Conservation (phyloP, 345 rosid species). For the Zanthoxylum bungeanum region DNA sequence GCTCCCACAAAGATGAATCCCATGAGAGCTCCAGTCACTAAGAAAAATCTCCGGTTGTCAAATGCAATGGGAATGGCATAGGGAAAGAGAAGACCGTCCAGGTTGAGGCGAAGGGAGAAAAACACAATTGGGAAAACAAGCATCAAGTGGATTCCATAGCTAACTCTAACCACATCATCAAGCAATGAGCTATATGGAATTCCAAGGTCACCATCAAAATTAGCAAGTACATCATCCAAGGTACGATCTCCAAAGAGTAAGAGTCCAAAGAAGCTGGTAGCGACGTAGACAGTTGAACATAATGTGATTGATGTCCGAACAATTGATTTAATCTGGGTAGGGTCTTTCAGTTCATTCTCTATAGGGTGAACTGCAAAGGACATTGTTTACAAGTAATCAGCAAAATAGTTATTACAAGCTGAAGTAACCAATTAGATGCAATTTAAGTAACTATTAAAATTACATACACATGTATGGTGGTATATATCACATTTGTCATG, state of each 20-base stretch:
- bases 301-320: slow-evolving; percentile 49
- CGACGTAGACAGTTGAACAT: slow-evolving; percentile 54
- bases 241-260: slow-evolving; percentile 63
- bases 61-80: slow-evolving; percentile 46
- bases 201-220: slow-evolving; percentile 69
- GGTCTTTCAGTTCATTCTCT: slow-evolving; percentile 59
- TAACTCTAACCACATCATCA: slow-evolving; percentile 54
- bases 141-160: slow-evolving; percentile 73
- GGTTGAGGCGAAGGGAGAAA: slow-evolving; percentile 61
- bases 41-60: slow-evolving; percentile 51
- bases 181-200: slow-evolving; percentile 56
- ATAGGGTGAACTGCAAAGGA: slow-evolving; percentile 61
- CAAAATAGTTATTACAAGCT: slow-evolving; percentile 9
- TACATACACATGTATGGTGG: not conserved
- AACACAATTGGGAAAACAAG: slow-evolving; percentile 69
- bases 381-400: not conserved
- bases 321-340: slow-evolving; percentile 55
- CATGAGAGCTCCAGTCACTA: slow-evolving; percentile 45
- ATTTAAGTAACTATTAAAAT: not conserved
- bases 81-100: slow-evolving; percentile 65
- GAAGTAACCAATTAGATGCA: not conserved
- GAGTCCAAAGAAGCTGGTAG: slow-evolving; percentile 67
- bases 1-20: slow-evolving; percentile 54
- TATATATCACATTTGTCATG: not conserved
- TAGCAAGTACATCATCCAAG: slow-evolving; percentile 64